A percentile compares a stretch with the other conserved stretches of the same genome.
These are phyloP conservation scores for Bocquillonia castaneifolia DNA, from an alignment of 441 rosid genomes.

Conservation along the genomic window DNA sequence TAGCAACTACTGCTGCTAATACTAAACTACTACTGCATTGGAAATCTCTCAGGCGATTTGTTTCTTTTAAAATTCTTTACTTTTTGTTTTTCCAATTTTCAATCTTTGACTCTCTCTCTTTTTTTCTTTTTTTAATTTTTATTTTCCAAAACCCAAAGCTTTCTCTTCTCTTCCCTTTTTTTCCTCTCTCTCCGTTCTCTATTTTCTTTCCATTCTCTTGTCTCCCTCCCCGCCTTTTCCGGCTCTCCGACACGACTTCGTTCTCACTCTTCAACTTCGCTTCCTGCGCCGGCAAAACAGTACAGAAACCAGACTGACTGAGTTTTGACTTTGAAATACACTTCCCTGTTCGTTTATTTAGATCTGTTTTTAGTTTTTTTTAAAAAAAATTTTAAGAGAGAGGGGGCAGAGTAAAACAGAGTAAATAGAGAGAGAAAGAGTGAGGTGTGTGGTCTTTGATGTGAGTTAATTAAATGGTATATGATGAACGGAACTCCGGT, in stretches of 20 bases:
- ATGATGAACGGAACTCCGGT: slow-evolving; percentile 79
- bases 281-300: not conserved
- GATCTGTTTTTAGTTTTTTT: too few species aligned
- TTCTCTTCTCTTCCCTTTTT: slow-evolving; percentile 1
- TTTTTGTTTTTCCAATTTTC: slow-evolving; percentile 24
- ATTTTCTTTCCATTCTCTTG: not conserved
- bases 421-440: slow-evolving; percentile 18
- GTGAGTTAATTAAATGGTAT: slow-evolving; percentile 36
- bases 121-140: slow-evolving; percentile 10
- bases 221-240: slow-evolving; percentile 23
- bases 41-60: slow-evolving; percentile 6
- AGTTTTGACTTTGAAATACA: too few species aligned
- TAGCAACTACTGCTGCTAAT: too few species aligned
- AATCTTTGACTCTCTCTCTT: slow-evolving; percentile 37
- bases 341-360: too few species aligned
- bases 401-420: too few species aligned
- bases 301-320: not conserved
- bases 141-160: not conserved
- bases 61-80: slow-evolving; percentile 12
- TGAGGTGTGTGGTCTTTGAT: slow-evolving; percentile 17
- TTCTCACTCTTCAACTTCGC: not conserved
- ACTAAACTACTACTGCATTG: too few species aligned
- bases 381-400: slow-evolving; percentile 17
- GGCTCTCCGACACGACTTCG: not conserved
- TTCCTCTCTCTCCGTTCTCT: slow-evolving; percentile 11